These are phyloP conservation scores for Mucor lusitanicus DNA, from an alignment of 371 early-diverging fungal species.

Conservation along the genomic window DNA sequence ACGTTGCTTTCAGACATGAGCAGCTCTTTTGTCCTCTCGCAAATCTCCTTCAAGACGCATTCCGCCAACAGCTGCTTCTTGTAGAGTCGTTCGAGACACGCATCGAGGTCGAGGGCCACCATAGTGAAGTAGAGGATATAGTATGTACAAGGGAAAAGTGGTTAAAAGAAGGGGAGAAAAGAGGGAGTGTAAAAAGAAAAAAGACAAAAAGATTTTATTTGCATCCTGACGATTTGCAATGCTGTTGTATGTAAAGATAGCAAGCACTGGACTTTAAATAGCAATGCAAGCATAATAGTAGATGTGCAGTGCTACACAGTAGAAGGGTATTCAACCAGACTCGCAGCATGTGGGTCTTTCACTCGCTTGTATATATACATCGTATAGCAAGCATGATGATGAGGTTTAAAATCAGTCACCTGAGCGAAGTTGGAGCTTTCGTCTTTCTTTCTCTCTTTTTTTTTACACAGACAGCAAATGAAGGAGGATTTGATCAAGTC, in stretches of 20 bases:
- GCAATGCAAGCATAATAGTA: not conserved
- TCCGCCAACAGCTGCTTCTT: conserved; percentile 84
- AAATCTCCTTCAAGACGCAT: conserved; percentile 83
- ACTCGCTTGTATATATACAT: too few species aligned
- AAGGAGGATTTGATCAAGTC: conserved; percentile 55
- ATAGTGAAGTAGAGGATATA: conserved; percentile 3
- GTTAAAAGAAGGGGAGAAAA: not conserved
- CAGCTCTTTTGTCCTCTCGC: conserved; percentile 85
- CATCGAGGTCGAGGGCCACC: conserved; percentile 70
- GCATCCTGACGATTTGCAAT: not conserved
- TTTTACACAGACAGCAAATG: conserved; percentile 14
- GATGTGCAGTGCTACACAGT: too few species aligned
- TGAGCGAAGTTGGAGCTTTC: not conserved
- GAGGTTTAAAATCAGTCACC: not conserved
- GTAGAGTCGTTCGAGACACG: conserved; percentile 70
- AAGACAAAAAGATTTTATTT: not conserved
- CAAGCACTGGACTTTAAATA: not conserved
- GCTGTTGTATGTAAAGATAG: not conserved
- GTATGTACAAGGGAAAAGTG: not conserved
- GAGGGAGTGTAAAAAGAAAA: not conserved
- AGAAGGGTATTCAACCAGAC: too few species aligned
- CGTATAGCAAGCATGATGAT: not conserved
- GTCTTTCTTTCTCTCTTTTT: not conserved
- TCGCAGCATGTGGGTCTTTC: too few species aligned
- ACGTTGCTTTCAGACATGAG: conserved; percentile 92